These are phyloP conservation scores for Phialocephala subalpina DNA, from an alignment of 2,329 filamentous ascomycete species.

Conservation along the genomic window DNA sequence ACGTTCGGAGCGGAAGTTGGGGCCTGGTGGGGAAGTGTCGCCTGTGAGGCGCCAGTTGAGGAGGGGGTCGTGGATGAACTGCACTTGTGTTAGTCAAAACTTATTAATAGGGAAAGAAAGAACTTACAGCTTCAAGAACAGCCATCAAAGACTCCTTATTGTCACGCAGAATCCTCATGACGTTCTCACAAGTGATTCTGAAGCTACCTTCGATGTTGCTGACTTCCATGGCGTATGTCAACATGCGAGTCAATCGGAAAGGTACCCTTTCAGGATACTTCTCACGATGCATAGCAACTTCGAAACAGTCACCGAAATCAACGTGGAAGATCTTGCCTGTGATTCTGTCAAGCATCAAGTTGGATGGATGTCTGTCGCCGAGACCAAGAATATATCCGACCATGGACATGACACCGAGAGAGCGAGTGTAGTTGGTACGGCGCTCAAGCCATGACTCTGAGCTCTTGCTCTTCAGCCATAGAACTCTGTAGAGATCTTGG, in stretches of 20 bases:
- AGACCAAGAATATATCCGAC: conserved; percentile 99
- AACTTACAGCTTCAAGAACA: conserved; percentile 91
- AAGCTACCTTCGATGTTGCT: conserved; percentile 99
- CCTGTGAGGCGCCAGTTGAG: conserved; percentile 92
- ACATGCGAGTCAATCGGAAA: conserved; percentile 97
- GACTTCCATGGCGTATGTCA: conserved; percentile 99
- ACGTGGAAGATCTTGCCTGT: conserved; percentile 99
- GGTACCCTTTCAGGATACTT: conserved; percentile 98
- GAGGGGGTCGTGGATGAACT: conserved; percentile 99
- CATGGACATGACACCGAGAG: conserved; percentile 99
- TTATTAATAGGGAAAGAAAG: not conserved
- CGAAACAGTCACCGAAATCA: conserved; percentile 99
- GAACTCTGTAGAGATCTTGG: conserved; percentile 95
- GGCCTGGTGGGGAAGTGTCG: conserved; percentile 66
- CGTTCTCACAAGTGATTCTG: conserved; percentile 96
- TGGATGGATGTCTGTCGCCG: conserved; percentile 96
- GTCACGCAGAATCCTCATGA: conserved; percentile 94
- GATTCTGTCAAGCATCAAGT: conserved; percentile 94
- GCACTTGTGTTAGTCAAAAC: conserved; percentile 33
- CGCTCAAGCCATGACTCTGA: conserved; percentile 98
- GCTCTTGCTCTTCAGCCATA: conserved; percentile 99
- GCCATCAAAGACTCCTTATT: conserved; percentile 99
- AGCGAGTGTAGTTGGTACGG: conserved; percentile 98
- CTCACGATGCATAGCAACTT: conserved; percentile 99
- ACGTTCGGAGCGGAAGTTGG: conserved; percentile 70